Evolutionary conservation across 169 alveolate species (phyloP), one percentile per base, ranked within the genome.

Genomic region (Neospora caninum): DNA sequence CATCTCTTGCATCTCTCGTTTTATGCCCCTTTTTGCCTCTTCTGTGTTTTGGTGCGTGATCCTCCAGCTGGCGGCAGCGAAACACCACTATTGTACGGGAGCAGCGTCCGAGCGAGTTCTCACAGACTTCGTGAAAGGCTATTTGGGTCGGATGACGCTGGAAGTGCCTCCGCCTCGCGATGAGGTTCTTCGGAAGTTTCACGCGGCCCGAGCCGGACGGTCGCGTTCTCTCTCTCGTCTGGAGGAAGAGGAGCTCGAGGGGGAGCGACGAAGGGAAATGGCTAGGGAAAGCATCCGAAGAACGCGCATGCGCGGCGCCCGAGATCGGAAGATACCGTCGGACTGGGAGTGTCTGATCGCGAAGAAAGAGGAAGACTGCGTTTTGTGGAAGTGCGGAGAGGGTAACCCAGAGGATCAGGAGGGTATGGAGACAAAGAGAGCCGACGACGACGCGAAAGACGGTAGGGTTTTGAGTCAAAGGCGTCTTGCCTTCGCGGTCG

Each of bases 51-150:
- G 58, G 4, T 49, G 58, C 58, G 22, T 87, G 38, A 38, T 10
- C 38, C 94, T 92, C 54, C 95, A 94, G 94, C 93, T 96, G 89
- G 97, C 97, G 38, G 78, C 94, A 29, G 91, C 92, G 82, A 53
- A 95, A 49, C 95, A 93, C 92, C 95, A 92, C 80, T 93, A 96
- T 80, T 96, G 97, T 91, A 69, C 95, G 53, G 96, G 96, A 53
- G 96, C 96, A 10, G 98, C 98, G 9, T 95, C 98, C 41, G 95
- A 96, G 95, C 96, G 98, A 34, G 92, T 97, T 6, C 96, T 97
- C 58, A 94, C 97, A 39, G 98, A 97, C 89, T 96, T 97, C 91
- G 73, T 97, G 53, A 97, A 97, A 80, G 96, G 97, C 38, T 94
- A 95, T 91, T 95, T 96, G 31, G 98, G 98, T 10, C 78, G 96